Percentiles rank a stretch among this genome's conserved stretches.
phyloP scores from a whole-genome alignment of 2,329 filamentous ascomycete genomes.

The Apiospora pterosperma region DNA sequence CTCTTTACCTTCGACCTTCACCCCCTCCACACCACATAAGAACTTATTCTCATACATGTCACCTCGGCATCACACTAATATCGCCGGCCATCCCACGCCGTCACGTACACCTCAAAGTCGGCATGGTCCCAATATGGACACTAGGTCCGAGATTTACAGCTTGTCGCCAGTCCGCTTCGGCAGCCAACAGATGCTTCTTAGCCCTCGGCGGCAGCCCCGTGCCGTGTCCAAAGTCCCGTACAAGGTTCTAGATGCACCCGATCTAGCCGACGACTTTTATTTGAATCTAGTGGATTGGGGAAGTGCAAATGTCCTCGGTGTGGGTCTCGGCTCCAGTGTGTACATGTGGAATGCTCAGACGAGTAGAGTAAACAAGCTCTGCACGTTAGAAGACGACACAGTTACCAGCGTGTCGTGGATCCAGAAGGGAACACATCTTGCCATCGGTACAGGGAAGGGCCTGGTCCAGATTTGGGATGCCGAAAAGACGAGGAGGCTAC shows the following conservation, averaged over 20 bases:
- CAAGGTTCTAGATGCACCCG: slow-evolving; percentile 94
- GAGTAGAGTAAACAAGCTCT: slow-evolving; percentile 89
- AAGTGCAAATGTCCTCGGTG: slow-evolving; percentile 87
- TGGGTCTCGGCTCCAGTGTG: slow-evolving; percentile 87
- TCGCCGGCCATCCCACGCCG: slow-evolving; percentile 81
- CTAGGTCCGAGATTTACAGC: slow-evolving; percentile 90
- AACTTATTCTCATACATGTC: slow-evolving; percentile 94
- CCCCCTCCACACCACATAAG: slow-evolving; percentile 94
- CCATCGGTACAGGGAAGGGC: slow-evolving; percentile 92
- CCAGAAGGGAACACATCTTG: slow-evolving; percentile 91
- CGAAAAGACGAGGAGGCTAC: slow-evolving; percentile 75
- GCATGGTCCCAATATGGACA: slow-evolving; percentile 84
- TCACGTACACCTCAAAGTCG: slow-evolving; percentile 86
- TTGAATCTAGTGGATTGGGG: slow-evolving; percentile 98
- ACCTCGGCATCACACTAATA: slow-evolving; percentile 63
- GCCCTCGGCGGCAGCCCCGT: slow-evolving; percentile 81
- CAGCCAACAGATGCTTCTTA: slow-evolving; percentile 90
- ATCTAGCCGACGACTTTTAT: slow-evolving; percentile 96
- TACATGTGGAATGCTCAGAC: slow-evolving; percentile 98
- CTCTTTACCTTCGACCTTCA: slow-evolving; percentile 69
- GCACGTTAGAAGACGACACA: slow-evolving; percentile 86
- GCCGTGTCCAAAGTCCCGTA: slow-evolving; percentile 95
- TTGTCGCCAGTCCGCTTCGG: slow-evolving; percentile 89
- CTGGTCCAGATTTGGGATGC: slow-evolving; percentile 98
- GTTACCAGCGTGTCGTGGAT: slow-evolving; percentile 99